Evolutionary conservation across 192 early-diverging fungal genomes (phyloP), one percentile per base, ranked within the genome.

Genomic region (Haplosporangium gracile): DNA sequence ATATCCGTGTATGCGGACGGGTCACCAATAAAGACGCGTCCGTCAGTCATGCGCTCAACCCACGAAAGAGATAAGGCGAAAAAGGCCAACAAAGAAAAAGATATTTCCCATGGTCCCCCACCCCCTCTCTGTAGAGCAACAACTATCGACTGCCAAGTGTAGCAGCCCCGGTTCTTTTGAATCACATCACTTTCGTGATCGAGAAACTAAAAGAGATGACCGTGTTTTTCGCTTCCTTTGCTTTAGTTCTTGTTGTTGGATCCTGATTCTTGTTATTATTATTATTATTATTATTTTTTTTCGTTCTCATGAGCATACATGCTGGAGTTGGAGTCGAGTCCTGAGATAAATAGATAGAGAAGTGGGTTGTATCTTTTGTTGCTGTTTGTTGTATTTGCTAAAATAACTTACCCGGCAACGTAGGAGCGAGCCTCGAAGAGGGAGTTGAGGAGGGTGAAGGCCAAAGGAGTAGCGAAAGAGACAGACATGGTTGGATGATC

Each of bases 381-480:
- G 60, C 0, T 57, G 55, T 2, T 57, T 32, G 29, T 65, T 65
- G 29, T n/a, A 29, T 11, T 24, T 29, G 8, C 5, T 51, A 38
- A 8, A 24, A 60, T 9, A 4, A 76, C 91, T 92, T 94, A 96
- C 95, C 94, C 94, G 76, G 92, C 89, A 86, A 96, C 92, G 85
- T 94, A 96, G 80, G 95, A 96, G 87, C 89, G 92, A 85, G 92
- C 92, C 88, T 95, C 94, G 78, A 96, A 94, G 91, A 92, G 92
- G 82, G 90, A 94, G 92, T 95, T 94, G 81, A 95, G 93, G 87
- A 93, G 89, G 86, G 90, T 88, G 92, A 90, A 92, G 88, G 92
- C 89, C 81, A 93, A 92, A 71, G 89, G 70, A 82, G 93, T 85
- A 82, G 92, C 85, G 82, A 95, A 86, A 75, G 92, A 82, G 91